Evolutionary conservation across 768 basidiomycete genomes (phyloP).

Genomic region (Boletus subcaerulescens): DNA sequence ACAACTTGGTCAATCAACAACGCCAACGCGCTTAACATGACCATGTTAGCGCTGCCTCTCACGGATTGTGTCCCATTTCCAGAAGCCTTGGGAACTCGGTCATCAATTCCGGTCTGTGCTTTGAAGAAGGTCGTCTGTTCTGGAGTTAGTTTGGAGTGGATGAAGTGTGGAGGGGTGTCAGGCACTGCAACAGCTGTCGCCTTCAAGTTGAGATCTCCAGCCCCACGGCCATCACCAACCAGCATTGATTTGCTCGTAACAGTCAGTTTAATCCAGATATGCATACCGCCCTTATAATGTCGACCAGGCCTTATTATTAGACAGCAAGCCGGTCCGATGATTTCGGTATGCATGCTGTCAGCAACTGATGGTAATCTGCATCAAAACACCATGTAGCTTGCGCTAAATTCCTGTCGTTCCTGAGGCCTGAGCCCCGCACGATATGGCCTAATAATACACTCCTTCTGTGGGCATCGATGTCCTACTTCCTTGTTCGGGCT

Average conservation of each 20-base stretch:
- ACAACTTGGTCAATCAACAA: no score
- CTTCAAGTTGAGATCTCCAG: background rate
- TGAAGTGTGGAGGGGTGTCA: background rate
- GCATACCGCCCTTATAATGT: background rate
- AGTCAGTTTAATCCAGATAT: no score
- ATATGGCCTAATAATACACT: no score
- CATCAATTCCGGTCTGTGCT: slow-evolving; percentile 25
- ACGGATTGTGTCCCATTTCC: no score
- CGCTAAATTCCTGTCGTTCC: no score
- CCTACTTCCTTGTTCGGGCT: background rate
- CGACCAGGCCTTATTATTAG: background rate
- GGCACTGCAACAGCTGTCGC: background rate
- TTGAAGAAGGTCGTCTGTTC: slow-evolving; percentile 24
- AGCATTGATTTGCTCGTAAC: background rate
- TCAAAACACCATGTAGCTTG: no score
- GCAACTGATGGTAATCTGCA: background rate
- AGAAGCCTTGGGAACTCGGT: no score
- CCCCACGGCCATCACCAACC: background rate
- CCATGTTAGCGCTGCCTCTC: no score
- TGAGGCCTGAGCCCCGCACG: no score
- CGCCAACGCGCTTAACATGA: no score
- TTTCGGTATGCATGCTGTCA: background rate
- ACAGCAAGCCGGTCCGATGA: background rate
- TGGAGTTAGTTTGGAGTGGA: background rate
- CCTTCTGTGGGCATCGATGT: no score